These are phyloP conservation scores for Aspergillus pseudoviridinutans DNA, from an alignment of 2,329 filamentous ascomycete genomes.

Conservation along the genomic window DNA sequence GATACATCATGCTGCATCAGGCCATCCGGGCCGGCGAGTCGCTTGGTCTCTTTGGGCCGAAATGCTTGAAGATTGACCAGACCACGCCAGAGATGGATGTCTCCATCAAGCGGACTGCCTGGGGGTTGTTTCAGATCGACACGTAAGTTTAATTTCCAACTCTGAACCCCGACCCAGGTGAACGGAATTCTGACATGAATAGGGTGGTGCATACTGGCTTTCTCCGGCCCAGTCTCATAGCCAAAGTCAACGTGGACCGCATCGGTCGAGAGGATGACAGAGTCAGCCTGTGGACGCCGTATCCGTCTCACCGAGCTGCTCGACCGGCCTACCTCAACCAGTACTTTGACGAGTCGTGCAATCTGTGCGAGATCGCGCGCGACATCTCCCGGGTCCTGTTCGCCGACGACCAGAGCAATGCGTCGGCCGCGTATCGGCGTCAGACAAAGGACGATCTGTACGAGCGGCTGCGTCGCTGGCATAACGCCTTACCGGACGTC, in stretches of 20 bases:
- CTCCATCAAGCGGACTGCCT: slow-evolving; percentile 30
- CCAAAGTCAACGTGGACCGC: slow-evolving; percentile 29
- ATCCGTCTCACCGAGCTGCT: slow-evolving; percentile 28
- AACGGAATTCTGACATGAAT: background rate
- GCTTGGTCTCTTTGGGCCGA: slow-evolving; percentile 29
- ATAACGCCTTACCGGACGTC: slow-evolving; percentile 24
- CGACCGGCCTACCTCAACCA: slow-evolving; percentile 25
- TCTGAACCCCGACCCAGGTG: no score
- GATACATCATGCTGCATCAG: slow-evolving; percentile 35
- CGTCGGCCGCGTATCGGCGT: slow-evolving; percentile 8
- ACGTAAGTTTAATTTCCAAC: slow-evolving; percentile 23
- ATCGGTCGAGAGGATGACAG: slow-evolving; percentile 15
- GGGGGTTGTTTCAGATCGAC: slow-evolving; percentile 38
- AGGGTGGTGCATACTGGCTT: slow-evolving; percentile 36
- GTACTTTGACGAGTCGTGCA: slow-evolving; percentile 33
- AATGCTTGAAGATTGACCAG: slow-evolving; percentile 17
- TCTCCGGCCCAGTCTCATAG: slow-evolving; percentile 31
- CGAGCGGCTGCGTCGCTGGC: slow-evolving; percentile 27
- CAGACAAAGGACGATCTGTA: slow-evolving; percentile 28
- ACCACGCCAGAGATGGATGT: slow-evolving; percentile 27
- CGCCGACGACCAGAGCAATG: slow-evolving; percentile 9
- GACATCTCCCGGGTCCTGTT: slow-evolving; percentile 35
- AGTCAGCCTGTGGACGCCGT: slow-evolving; percentile 26
- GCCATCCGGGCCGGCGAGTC: slow-evolving; percentile 32
- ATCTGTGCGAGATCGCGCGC: slow-evolving; percentile 31